A percentile compares a stretch with the other conserved stretches of the same genome.
Evolutionary conservation across 2,329 filamentous ascomycete genomes (phyloP).

Genomic region (Fusarium sp.): DNA sequence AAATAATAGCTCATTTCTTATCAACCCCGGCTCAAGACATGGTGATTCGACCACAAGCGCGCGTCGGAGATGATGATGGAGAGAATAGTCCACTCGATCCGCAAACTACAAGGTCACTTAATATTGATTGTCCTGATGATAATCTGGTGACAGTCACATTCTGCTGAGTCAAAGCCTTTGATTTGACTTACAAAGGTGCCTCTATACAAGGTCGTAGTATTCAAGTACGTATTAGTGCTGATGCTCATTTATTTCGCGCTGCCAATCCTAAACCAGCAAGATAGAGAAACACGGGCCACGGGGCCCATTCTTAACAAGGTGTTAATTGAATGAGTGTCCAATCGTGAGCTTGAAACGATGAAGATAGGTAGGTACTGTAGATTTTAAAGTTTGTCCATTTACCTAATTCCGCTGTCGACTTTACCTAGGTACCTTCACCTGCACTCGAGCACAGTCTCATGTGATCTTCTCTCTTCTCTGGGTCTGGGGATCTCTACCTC

Average conservation of each 20-base stretch:
- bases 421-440: too few species aligned
- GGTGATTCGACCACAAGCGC: constrained; percentile 28
- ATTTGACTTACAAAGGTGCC: constrained; percentile 22
- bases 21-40: constrained; percentile 9
- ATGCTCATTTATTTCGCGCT: constrained; percentile 27
- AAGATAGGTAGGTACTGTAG: too few species aligned
- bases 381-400: too few species aligned
- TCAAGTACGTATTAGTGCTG: constrained; percentile 25
- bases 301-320: background rate
- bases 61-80: constrained; percentile 11
- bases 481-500: too few species aligned
- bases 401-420: too few species aligned
- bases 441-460: too few species aligned
- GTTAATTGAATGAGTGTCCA: too few species aligned
- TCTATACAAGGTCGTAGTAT: constrained; percentile 12
- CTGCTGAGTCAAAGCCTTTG: too few species aligned
- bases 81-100: constrained; percentile 1
- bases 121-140: too few species aligned
- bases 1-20: background rate
- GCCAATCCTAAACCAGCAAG: constrained; percentile 28
- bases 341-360: too few species aligned
- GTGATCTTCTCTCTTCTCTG: too few species aligned
- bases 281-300: constrained; percentile 5
- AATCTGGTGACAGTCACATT: too few species aligned
- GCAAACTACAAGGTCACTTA: background rate